Evolutionary conservation across 2,329 filamentous ascomycete species (phyloP), one percentile per base, ranked within the genome.

Genomic region (Fusarium humuli): DNA sequence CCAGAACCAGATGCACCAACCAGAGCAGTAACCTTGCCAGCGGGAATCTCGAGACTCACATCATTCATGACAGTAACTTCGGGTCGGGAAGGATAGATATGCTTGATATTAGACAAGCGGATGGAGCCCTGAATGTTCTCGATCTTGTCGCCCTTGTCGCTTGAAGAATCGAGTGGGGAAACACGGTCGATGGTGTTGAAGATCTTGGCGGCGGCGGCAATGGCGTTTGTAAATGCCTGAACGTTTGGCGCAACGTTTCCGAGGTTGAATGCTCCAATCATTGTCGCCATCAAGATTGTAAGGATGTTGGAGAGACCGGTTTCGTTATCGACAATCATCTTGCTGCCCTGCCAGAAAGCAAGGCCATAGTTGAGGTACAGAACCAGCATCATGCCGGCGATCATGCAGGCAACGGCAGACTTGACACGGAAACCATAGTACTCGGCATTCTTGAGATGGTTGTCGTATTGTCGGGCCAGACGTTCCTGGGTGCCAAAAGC

Each of bases 401-500:
- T 85, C 92, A 98, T 95, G 73, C 90, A 80, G 13, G 89, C 92
- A 30, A 97, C 83, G 23, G 88, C 84, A 20, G 87, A 83, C 83
- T 97, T 95, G 76, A 92, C 87, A 74, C 89, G 92, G 80, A 89
- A 90, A 22, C 95, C 96, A 77, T 87, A 94, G 72, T 84, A 87
- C 77, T 96, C 91, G 16, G 94, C 94, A 57, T 87, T 86, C 45
- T 81, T 81, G 32, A 98, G 84, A 78, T 97, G 92, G 4, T 77
- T 78, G 73, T 97, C 92, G 77, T 98, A 98, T 79, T 95, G 91
- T 67, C 87, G 87, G 13, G 95, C 93, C n/a, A 98, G 87, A 69
- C 95, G 94, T 59, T 95, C 92, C 79, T 98, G 94, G 0, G 94
- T 98, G 45, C 94, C 94, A 76, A 98, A 99, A 30, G 96, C 96